Evolutionary conservation across 176 grass and related monocot species (phyloP), one percentile per base, ranked within the genome.

Genomic region (Raddia distichophylla): DNA sequence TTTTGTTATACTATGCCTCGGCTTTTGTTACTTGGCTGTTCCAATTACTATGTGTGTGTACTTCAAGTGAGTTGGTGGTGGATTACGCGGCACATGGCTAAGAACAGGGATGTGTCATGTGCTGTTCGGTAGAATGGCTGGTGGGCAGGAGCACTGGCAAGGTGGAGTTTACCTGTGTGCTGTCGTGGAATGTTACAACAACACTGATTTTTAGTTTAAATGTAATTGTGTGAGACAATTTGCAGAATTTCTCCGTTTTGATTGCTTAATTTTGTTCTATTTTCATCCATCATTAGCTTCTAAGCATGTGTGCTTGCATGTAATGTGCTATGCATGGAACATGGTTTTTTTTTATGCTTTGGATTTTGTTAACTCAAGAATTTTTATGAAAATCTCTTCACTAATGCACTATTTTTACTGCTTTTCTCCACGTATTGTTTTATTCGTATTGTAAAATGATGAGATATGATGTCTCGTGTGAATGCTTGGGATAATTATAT

Each of bases 341-440:
- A 42, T 43, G 62, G 18, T 43, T 32, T 79, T 27, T 27, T 27
- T 67, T 10, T 67, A 10, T 67, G 64, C 40, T 67, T 22, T 43
- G 22, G 54, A 55, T 79, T 66, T 35, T 66, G n/a, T 66, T 54
- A 79, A 20, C 9, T 54, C 3, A 61, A 63, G 44, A 43, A 54
- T 19, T n/a, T 79, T 35, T 79, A 53, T 67, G 62, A 67, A 50
- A 58, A 32, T 51, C 44, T 49, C 59, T 67, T 80, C 50, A 45
- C 49, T 80, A 14, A 43, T 57, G 16, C 42, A 56, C n/a, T 58
- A 4, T 80, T 80, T 80, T 56, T 13, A 15, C 66, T 11, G 11
- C n/a, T 57, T 68, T 68, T 69, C 19, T 46, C n/a, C 65, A 45
- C 44, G 27, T 48, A 40, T 13, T 67, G 16, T 45, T 42, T 42